A percentile compares a stretch with the other conserved stretches of the same genome.
These are phyloP conservation scores for Mycocentrospora acerina DNA, from an alignment of 2,329 filamentous ascomycete genomes.

Conservation along the genomic window DNA sequence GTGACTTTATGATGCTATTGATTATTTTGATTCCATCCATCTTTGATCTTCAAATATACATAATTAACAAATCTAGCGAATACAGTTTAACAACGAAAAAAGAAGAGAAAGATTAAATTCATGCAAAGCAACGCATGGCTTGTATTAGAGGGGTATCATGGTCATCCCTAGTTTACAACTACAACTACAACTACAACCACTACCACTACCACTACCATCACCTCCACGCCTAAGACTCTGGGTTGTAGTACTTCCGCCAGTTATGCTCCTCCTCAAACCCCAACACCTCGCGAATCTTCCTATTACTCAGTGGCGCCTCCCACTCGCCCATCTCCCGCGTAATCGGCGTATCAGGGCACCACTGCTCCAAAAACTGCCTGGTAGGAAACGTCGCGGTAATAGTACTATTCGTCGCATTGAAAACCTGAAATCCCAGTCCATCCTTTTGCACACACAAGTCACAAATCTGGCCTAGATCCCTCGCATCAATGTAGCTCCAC, in stretches of 20 bases:
- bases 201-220: too few species aligned
- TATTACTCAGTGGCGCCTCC: conserved; percentile 63
- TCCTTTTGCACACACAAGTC: conserved; percentile 55
- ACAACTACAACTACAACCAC: too few species aligned
- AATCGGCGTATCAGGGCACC: conserved; percentile 53
- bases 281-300: conserved; percentile 60
- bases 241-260: conserved; percentile 55
- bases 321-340: conserved; percentile 58
- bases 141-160: too few species aligned
- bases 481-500: conserved; percentile 64
- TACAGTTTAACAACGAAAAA: too few species aligned
- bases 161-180: too few species aligned
- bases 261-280: conserved; percentile 62
- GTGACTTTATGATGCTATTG: too few species aligned
- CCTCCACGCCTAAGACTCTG: conserved; percentile 19
- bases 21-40: too few species aligned
- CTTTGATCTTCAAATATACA: too few species aligned
- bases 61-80: too few species aligned
- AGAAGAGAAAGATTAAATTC: too few species aligned
- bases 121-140: too few species aligned
- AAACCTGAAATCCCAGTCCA: conserved; percentile 63
- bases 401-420: conserved; percentile 65
- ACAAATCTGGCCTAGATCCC: conserved; percentile 64
- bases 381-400: conserved; percentile 59
- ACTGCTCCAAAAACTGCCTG: conserved; percentile 53